Conservation (phyloP, 345 rosid genomes). For the Brassica rapa region DNA sequence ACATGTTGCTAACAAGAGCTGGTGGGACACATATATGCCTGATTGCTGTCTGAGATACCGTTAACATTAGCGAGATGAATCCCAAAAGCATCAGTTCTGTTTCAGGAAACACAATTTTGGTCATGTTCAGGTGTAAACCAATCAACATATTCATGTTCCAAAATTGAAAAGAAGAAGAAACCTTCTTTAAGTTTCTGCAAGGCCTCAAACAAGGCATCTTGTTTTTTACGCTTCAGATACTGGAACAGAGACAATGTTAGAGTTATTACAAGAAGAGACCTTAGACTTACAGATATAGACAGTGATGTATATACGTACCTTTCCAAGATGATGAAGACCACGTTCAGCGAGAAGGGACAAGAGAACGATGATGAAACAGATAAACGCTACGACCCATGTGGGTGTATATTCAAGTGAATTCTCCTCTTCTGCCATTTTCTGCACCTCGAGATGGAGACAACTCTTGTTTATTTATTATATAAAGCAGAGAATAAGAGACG, state of each 20-base stretch:
- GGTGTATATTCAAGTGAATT: conserved; percentile 59
- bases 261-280: conserved; percentile 3
- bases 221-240: conserved; percentile 52
- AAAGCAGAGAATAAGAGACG: conserved; percentile 31
- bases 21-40: conserved; percentile 62
- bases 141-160: background rate
- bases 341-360: conserved; percentile 70
- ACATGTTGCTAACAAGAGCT: conserved; percentile 55
- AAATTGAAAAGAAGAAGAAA: conserved; percentile 26
- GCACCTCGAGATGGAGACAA: conserved; percentile 26
- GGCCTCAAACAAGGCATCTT: conserved; percentile 68
- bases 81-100: conserved; percentile 96
- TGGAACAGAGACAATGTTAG: conserved; percentile 36
- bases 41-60: conserved; percentile 60
- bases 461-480: conserved; percentile 19
- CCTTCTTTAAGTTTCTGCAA: conserved; percentile 87
- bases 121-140: conserved; percentile 24
- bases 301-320: conserved; percentile 44
- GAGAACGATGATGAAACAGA: conserved; percentile 68
- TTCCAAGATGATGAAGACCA: conserved; percentile 73
- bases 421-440: conserved; percentile 45
- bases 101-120: conserved; percentile 34
- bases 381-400: conserved; percentile 81
- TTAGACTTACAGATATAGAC: background rate
- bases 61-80: conserved; percentile 77